phyloP scores from a whole-genome alignment of 148 eudicot species.

The Chenopodium suecicum region DNA sequence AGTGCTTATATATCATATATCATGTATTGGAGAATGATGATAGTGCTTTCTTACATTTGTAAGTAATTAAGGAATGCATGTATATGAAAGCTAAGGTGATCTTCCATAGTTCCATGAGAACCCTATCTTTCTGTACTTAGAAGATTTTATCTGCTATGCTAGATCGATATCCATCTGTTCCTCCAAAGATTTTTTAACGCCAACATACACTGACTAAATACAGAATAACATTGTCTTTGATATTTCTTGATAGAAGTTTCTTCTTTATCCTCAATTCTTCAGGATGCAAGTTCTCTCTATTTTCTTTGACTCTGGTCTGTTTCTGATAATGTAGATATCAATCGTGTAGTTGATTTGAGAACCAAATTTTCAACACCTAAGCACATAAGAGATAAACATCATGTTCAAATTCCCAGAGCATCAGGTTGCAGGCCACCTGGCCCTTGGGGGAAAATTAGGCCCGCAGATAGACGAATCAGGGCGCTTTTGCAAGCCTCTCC shows the following conservation, averaged over 20 bases:
- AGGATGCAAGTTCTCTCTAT: too few species aligned
- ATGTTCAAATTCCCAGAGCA: constrained; percentile 54
- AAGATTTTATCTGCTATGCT: not conserved
- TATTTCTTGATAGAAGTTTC: not conserved
- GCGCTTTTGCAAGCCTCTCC: constrained; percentile 90
- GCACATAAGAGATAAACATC: not conserved
- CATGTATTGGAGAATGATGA: not conserved
- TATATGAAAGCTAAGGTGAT: too few species aligned
- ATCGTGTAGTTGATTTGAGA: not conserved
- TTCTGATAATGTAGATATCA: not conserved
- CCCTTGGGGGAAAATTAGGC: constrained; percentile 57
- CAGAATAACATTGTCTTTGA: not conserved
- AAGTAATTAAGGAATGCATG: not conserved
- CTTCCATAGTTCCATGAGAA: not conserved
- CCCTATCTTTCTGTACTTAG: not conserved
- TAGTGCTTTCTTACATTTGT: not conserved
- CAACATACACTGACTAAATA: too few species aligned
- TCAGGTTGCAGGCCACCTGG: constrained; percentile 91
- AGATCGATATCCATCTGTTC: not conserved
- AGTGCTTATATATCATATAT: not conserved
- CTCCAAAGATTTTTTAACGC: too few species aligned
- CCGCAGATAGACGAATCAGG: constrained; percentile 76
- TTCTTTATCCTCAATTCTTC: too few species aligned
- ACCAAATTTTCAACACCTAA: too few species aligned
- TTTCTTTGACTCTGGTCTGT: not conserved